phyloP scores from a whole-genome alignment of 495 filamentous ascomycete species.

The Hypoxylon subgilvum region DNA sequence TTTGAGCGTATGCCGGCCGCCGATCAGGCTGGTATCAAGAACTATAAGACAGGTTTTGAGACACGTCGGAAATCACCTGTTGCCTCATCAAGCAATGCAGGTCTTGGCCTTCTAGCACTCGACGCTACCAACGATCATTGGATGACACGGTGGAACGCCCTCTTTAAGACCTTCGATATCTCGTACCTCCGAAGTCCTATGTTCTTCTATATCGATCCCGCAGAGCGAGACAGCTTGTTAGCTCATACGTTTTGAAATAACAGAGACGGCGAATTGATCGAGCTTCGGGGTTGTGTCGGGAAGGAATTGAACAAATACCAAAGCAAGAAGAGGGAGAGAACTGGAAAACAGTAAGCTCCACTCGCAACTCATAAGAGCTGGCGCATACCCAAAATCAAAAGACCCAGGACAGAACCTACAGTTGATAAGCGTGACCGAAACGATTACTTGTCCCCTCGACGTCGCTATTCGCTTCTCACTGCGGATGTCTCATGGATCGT shows the following conservation, averaged over 20 bases:
- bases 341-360: slow-evolving; percentile 35
- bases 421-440: slow-evolving; percentile 70
- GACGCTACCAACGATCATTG: slow-evolving; percentile 59
- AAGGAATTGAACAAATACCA: slow-evolving; percentile 70
- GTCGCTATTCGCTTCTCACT: slow-evolving; percentile 63
- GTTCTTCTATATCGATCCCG: slow-evolving; percentile 71
- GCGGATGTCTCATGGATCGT: slow-evolving; percentile 56
- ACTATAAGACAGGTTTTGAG: slow-evolving; percentile 30
- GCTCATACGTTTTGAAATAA: slow-evolving; percentile 62
- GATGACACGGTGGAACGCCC: slow-evolving; percentile 63
- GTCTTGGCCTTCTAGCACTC: slow-evolving; percentile 54
- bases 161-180: slow-evolving; percentile 63
- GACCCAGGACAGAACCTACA: slow-evolving; percentile 40
- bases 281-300: slow-evolving; percentile 66
- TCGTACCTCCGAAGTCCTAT: slow-evolving; percentile 67
- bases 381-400: slow-evolving; percentile 36
- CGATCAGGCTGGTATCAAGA: slow-evolving; percentile 40
- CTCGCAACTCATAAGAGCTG: neutral
- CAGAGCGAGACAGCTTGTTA: slow-evolving; percentile 67
- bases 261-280: slow-evolving; percentile 58
- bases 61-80: slow-evolving; percentile 34
- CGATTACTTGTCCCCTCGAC: slow-evolving; percentile 68
- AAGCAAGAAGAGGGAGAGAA: slow-evolving; percentile 60
- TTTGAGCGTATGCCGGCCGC: slow-evolving; percentile 66
- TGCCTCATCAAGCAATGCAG: slow-evolving; percentile 33